phyloP scores from a whole-genome alignment of 352 stramenopile species.

The Phytophthora sp. region DNA sequence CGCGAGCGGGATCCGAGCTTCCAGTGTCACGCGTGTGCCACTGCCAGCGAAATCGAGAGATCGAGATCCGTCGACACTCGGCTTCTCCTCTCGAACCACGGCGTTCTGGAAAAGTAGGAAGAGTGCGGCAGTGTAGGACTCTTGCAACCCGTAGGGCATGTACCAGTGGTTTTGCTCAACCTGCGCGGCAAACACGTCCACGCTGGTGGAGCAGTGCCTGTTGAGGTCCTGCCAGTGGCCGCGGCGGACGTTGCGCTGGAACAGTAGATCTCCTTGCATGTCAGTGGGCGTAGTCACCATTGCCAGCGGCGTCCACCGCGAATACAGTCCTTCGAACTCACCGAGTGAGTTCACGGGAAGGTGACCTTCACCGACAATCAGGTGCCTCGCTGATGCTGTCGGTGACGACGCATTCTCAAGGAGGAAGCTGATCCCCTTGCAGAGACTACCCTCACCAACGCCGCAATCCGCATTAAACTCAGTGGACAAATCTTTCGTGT shows the following conservation, averaged over 20 bases:
- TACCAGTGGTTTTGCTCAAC: conserved; percentile 52
- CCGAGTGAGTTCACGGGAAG: conserved; percentile 38
- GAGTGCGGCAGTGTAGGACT: conserved; percentile 51
- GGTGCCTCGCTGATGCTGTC: conserved; percentile 13
- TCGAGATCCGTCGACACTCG: conserved; percentile 19
- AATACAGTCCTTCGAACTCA: conserved; percentile 44
- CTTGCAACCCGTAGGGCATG: conserved; percentile 52
- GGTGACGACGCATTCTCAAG: conserved; percentile 23
- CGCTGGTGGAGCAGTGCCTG: conserved; percentile 41
- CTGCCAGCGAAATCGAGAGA: conserved; percentile 47
- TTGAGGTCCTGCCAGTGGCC: conserved; percentile 30
- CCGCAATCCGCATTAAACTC: conserved; percentile 49
- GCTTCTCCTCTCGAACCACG: conserved; percentile 33
- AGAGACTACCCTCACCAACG: conserved; percentile 7
- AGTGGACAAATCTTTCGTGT: conserved; percentile 36
- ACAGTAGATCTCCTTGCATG: conserved; percentile 44
- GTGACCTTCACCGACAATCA: conserved; percentile 48
- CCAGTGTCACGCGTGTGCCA: conserved; percentile 32
- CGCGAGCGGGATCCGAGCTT: conserved; percentile 43
- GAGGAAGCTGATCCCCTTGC: conserved; percentile 43
- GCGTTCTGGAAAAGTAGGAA: conserved; percentile 70
- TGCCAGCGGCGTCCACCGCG: conserved; percentile 47
- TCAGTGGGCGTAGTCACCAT: conserved; percentile 36
- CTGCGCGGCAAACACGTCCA: conserved; percentile 43
- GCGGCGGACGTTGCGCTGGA: conserved; percentile 31